phyloP scores from a whole-genome alignment of 257 asterid species.

The Solanum microdontum region DNA sequence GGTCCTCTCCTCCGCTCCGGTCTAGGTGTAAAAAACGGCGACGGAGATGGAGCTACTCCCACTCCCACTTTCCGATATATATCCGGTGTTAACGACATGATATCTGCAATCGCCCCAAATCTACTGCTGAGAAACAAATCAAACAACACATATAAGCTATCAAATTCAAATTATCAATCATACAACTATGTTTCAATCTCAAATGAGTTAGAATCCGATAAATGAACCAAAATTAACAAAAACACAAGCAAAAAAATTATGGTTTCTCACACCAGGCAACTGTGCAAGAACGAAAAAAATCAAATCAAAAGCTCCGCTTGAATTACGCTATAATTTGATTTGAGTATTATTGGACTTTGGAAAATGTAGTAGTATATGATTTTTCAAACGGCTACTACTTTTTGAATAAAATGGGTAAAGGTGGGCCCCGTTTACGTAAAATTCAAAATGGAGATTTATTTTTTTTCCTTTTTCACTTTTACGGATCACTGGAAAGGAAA shows the following conservation, averaged over 20 bases:
- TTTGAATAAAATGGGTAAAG: not conserved
- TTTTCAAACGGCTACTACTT: not conserved
- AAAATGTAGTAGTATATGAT: not conserved
- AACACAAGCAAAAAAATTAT: not conserved
- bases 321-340: not conserved
- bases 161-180: not conserved
- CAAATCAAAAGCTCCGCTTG: not conserved
- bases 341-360: not conserved
- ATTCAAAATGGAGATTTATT: constrained; percentile 8
- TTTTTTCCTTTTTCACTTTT: not conserved
- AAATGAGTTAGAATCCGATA: not conserved
- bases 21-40: constrained; percentile 66
- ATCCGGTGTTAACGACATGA: constrained; percentile 61
- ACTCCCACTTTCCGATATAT: constrained; percentile 35
- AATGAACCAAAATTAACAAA: not conserved
- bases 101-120: not conserved
- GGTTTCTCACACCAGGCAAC: not conserved
- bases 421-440: not conserved
- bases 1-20: constrained; percentile 55
- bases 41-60: constrained; percentile 60
- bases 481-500: not conserved
- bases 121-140: not conserved
- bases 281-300: not conserved
- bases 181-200: not conserved
- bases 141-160: not conserved